These are phyloP conservation scores for Sporisorium exsertum DNA, from an alignment of 1,284 basidiomycete species.

Conservation along the genomic window DNA sequence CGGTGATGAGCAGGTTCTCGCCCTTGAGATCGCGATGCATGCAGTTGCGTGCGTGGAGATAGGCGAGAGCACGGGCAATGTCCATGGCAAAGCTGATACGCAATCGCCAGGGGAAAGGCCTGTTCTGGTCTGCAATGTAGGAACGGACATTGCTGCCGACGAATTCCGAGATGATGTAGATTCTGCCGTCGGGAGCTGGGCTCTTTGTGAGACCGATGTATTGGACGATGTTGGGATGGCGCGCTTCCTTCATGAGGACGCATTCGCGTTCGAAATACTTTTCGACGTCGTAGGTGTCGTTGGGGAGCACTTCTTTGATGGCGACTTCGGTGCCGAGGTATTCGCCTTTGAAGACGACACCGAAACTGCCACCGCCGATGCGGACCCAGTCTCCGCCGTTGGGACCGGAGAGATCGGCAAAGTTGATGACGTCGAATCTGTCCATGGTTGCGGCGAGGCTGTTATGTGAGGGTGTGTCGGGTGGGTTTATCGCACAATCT, in stretches of 20 bases:
- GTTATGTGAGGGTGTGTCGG: neutral
- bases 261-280: slow-evolving; percentile 99
- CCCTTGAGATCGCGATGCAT: slow-evolving; percentile 87
- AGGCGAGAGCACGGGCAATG: slow-evolving; percentile 91
- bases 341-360: slow-evolving; percentile 74
- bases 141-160: slow-evolving; percentile 61
- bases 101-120: slow-evolving; percentile 70
- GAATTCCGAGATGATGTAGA: slow-evolving; percentile 67
- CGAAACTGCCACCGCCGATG: slow-evolving; percentile 64
- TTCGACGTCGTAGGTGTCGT: slow-evolving; percentile 86
- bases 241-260: slow-evolving; percentile 91
- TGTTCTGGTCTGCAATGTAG: slow-evolving; percentile 60
- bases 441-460: slow-evolving; percentile 42
- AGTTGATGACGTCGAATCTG: slow-evolving; percentile 65
- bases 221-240: slow-evolving; percentile 92
- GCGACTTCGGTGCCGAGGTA: slow-evolving; percentile 96
- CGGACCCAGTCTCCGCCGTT: slow-evolving; percentile 60
- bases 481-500: too few species aligned
- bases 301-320: slow-evolving; percentile 92
- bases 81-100: slow-evolving; percentile 94
- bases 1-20: slow-evolving; percentile 93
- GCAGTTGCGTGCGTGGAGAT: slow-evolving; percentile 87
- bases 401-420: slow-evolving; percentile 61
- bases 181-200: slow-evolving; percentile 80
- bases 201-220: slow-evolving; percentile 92